These are phyloP conservation scores for Striga hermonthica DNA, from an alignment of 305 asterid genomes.

Conservation along the genomic window DNA sequence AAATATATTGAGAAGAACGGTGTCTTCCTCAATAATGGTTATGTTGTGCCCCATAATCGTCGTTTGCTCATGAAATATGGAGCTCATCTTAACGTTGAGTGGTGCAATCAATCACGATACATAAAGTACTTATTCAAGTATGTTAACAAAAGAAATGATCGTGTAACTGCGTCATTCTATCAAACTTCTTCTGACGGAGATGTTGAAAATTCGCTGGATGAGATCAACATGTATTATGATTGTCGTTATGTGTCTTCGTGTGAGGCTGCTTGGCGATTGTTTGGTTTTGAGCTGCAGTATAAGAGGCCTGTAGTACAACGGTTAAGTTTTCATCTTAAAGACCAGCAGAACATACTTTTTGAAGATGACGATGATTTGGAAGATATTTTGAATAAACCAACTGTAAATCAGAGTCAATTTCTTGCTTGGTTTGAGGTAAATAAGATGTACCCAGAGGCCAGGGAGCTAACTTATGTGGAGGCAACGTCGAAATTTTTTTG, in stretches of 20 bases:
- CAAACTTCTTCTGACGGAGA: not conserved
- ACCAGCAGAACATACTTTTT: too few relatives aligned
- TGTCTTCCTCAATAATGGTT: not conserved
- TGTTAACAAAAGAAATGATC: not conserved
- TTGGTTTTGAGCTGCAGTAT: not conserved
- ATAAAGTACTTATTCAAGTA: not conserved
- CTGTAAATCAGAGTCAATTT: not conserved
- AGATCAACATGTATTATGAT: not conserved
- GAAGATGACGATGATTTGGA: not conserved
- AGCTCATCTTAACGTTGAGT: not conserved
- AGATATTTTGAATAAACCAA: not conserved
- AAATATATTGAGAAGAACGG: not conserved
- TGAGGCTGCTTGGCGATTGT: not conserved
- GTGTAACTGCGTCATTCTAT: not conserved
- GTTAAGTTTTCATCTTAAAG: not conserved
- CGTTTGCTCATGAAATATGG: not conserved
- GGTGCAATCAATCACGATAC: not conserved
- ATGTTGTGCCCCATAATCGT: not conserved
- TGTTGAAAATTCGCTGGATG: not conserved
- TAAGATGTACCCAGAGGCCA: not conserved
- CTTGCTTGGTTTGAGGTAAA: not conserved
- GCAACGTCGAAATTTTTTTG: not conserved
- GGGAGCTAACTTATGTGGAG: not conserved
- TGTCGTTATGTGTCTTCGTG: not conserved
- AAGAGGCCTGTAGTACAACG: not conserved